Base-by-base conservation (phyloP, 225 moss, liverwort and hornwort species). In the Physcomitrium patens region DNA sequence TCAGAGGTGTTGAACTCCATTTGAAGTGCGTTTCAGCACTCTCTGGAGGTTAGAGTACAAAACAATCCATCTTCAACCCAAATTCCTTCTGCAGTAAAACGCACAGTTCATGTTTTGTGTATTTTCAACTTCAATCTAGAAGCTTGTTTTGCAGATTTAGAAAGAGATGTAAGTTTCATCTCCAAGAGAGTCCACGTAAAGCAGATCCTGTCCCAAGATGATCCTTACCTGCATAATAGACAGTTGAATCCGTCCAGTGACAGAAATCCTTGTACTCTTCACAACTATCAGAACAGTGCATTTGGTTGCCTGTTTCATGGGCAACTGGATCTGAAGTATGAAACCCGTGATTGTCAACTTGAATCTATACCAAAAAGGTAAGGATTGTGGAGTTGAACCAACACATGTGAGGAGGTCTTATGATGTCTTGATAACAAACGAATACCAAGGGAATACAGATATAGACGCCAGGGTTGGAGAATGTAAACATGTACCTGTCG, bases 61-160 rank as follows among this genome's bases (percentile, higher is more conserved):
- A 57, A 61, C 5, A 44, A 61, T 27, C 19, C 68, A 43, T 27
- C 18, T 23, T 62, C 11, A 24, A 45, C 5, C 50, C 20, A 63
- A 15, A 71, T 47, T 54, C 20, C 70, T 19, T 45, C 19, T 23
- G 52, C 14, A 23, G 1, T 23, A 68, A 56, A 24, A 24, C 24
- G 24, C 24, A 37, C 7, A 37, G 5, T 37, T 37, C 2, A 37
- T 37, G 31, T 37, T 37, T 7, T 37, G 31, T 37, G 4, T 4
- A 37, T 7, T 4, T 4, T 37, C 31, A 0, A 37, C 31, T 24
- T 47, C 59, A 66, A 70, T 65, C 8, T 18, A 55, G 69, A 31
- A 75, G 62, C 89, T 80, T 91, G 93, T 90, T 81, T 77, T 46
- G 72, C 73, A 78, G 91, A 93, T 67, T 78, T 89, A 74, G 91